Evolutionary conservation across 1,284 basidiomycete species (phyloP), one percentile per base, ranked within the genome.

Genomic region (Polyporus tsugae): DNA sequence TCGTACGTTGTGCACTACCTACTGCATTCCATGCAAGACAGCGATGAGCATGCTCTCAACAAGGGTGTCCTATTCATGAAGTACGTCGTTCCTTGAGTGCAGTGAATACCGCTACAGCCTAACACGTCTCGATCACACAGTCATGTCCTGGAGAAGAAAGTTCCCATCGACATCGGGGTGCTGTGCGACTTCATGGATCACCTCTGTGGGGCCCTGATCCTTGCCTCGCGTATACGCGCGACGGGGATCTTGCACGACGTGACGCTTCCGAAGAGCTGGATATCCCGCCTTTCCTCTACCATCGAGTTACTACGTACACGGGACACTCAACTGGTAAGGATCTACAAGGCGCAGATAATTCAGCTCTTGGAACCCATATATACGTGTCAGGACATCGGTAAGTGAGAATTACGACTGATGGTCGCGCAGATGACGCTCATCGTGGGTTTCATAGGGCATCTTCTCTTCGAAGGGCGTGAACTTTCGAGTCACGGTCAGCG

Each of bases 231-330:
- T 19, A 66, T 77, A 22, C 72, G 75, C 10, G 10, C 13, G 7
- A 72, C 33, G 15, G 70, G 65, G 0, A 75, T 73, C 15, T 74
- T 86, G 0, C 82, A 89, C 64, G 79, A 81, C 13, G 70, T 85
- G 19, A 82, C 83, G 1, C 79, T 89, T 36, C 87, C 86, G 0
- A 80, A 82, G 19, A 83, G 81, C 62, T 89, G 86, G 86, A 65
- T 87, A 9, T 65, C 79, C 3, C 74, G 73, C 4, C 73, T 80
- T 2, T 68, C 79, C 6, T 58, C 63, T 0, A 49, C 44, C 10
- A 15, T 64, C 1, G 42, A 67, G 0, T 19, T 10, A 0, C 46
- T 70, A 7, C 38, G 38, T 4, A 36, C 42, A 2, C 67, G 61
- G 44, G 60, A 70, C 10, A 70, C 62, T 19, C 58, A 52, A 4